Evolutionary conservation across 805 yeast genomes (phyloP).

Genomic region (Yamadazyma endophytica): DNA sequence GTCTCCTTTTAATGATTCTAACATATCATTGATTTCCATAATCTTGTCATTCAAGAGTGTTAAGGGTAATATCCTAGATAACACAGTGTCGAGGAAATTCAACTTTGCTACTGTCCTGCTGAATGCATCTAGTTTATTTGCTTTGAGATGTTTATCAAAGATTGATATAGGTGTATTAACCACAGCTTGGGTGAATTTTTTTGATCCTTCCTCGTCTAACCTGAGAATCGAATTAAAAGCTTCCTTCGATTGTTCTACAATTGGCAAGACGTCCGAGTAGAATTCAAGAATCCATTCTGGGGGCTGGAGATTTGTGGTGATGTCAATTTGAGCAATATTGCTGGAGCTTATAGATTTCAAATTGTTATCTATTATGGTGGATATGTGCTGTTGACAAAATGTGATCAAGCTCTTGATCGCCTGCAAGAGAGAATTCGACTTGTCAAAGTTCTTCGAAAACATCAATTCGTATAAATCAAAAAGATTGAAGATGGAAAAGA

Average conservation of each 20-base stretch:
- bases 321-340: slow-evolving; percentile 37
- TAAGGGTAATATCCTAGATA: slow-evolving; percentile 49
- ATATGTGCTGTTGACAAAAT: slow-evolving; percentile 23
- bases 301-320: slow-evolving; percentile 57
- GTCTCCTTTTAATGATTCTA: slow-evolving; percentile 31
- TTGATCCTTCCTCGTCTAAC: slow-evolving; percentile 30
- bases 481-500: slow-evolving; percentile 58
- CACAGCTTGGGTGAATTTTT: slow-evolving; percentile 35
- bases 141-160: slow-evolving; percentile 27
- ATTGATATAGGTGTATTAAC: slow-evolving; percentile 46
- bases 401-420: slow-evolving; percentile 21
- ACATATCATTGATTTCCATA: slow-evolving; percentile 26
- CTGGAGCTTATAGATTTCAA: slow-evolving; percentile 30
- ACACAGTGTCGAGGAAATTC: slow-evolving; percentile 59
- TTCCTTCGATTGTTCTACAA: slow-evolving; percentile 41
- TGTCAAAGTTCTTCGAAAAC: slow-evolving; percentile 46
- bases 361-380: slow-evolving; percentile 21
- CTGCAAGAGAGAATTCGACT: slow-evolving; percentile 12
- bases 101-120: slow-evolving; percentile 44
- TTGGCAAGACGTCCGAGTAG: slow-evolving; percentile 53
- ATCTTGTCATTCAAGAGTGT: slow-evolving; percentile 35
- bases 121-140: slow-evolving; percentile 23
- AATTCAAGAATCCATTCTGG: slow-evolving; percentile 83
- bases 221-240: slow-evolving; percentile 38
- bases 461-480: slow-evolving; percentile 67